Conservation (phyloP, 352 stramenopile species). For the Chrysophaeum taylorii region DNA sequence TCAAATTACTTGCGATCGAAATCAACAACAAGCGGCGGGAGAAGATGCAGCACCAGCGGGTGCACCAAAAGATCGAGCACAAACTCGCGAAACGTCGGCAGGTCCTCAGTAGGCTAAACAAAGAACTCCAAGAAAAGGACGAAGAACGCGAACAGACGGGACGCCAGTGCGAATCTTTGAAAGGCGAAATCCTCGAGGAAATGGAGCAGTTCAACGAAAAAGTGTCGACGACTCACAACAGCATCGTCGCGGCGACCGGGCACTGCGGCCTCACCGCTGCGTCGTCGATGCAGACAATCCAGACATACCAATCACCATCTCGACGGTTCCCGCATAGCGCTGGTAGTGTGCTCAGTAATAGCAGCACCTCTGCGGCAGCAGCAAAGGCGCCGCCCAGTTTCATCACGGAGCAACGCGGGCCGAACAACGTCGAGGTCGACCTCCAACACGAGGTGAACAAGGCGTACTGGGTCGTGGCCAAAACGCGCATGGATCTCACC, state of each 20-base stretch:
- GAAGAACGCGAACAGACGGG: conserved; percentile 4
- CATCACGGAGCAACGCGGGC: background rate
- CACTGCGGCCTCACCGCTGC: background rate
- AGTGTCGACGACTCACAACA: background rate
- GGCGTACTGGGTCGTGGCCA: conserved; percentile 8
- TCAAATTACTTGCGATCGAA: background rate
- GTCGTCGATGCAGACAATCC: too few relatives aligned
- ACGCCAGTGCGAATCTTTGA: background rate
- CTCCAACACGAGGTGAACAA: conserved; percentile 7
- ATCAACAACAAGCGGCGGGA: conserved; percentile 8
- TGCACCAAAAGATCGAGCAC: background rate
- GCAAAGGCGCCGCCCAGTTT: too few relatives aligned
- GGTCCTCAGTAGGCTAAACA: background rate
- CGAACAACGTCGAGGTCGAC: background rate
- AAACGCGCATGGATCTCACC: conserved; percentile 5
- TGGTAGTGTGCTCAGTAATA: too few relatives aligned
- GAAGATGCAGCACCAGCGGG: background rate
- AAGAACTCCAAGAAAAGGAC: background rate
- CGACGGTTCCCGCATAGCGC: too few relatives aligned
- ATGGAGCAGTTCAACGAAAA: conserved; percentile 5
- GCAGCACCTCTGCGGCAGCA: too few relatives aligned
- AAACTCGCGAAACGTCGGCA: background rate
- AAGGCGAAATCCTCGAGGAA: background rate
- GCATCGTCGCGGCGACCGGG: background rate
- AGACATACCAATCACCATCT: too few relatives aligned